A percentile compares a stretch with the other conserved stretches of the same genome.
phyloP scores from a whole-genome alignment of 352 stramenopile genomes.

The Phytophthora boehmeriae region DNA sequence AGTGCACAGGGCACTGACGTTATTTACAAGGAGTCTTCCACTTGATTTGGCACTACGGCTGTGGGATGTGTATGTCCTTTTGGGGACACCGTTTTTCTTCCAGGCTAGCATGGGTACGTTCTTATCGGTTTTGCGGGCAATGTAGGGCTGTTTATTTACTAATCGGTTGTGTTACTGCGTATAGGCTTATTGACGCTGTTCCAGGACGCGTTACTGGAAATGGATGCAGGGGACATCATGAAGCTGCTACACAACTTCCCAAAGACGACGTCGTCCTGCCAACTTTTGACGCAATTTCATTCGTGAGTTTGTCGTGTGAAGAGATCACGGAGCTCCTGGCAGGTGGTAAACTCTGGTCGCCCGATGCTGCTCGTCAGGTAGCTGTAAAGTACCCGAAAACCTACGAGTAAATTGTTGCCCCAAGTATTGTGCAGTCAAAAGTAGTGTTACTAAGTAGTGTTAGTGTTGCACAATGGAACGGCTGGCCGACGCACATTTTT shows the following conservation, averaged over 20 bases:
- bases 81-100: constrained; percentile 88
- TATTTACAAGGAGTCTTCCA: constrained; percentile 81
- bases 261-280: constrained; percentile 56
- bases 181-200: constrained; percentile 75
- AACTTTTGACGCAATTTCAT: constrained; percentile 75
- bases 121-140: not conserved
- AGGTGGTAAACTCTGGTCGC: constrained; percentile 78
- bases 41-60: constrained; percentile 76
- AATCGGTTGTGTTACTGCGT: constrained; percentile 3
- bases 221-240: constrained; percentile 84
- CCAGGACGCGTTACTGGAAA: constrained; percentile 65
- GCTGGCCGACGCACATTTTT: constrained; percentile 21
- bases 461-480: no score
- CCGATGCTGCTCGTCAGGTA: constrained; percentile 63
- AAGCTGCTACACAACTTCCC: constrained; percentile 79
- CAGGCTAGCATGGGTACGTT: constrained; percentile 81
- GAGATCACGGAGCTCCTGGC: constrained; percentile 76
- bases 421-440: not conserved
- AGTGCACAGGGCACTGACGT: constrained; percentile 63
- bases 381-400: constrained; percentile 77
- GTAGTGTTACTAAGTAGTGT: no score
- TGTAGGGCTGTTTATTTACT: constrained; percentile 7
- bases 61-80: constrained; percentile 84
- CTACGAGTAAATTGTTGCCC: constrained; percentile 49
- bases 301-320: constrained; percentile 65